Base-by-base conservation (phyloP, 805 yeast species). In the Candida boleticola region DNA sequence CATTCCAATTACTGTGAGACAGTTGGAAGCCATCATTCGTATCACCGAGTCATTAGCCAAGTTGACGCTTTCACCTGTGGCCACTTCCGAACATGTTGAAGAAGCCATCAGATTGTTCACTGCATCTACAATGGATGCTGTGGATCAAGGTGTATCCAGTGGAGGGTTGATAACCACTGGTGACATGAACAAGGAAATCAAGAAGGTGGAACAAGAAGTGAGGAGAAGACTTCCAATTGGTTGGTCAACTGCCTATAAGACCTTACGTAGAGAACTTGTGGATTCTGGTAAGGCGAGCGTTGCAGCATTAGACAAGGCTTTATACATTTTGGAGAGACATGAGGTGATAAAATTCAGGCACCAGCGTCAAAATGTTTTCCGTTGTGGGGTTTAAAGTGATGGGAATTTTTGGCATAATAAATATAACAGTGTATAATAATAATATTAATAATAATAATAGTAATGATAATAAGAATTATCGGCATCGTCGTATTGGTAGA, bases 121-220 rank as follows among this genome's bases (percentile, higher is more conserved):
- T 46, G 97, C 99, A 0, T 93, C 99, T 1, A 93, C 99, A 0
- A 89, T 93, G 95, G 90, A 90, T 58, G 99, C 99, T 0, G 92
- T 88, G 9, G 79, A 76, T 36, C 83, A 81, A 57, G 83, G 82
- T 29, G 77, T 77, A 34, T 77, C 64, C 14, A 62, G 63, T 25
- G 68, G 66, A 4, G 68, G 66, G 11, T 45, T 61, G 40, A 52
- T 74, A 32, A 68, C 77, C 4, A 79, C 80, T 46, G 79, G 81
- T 27, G 82, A 82, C 44, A 68, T 83, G 44, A 76, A 80, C 36
- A 76, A 77, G 29, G 93, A 90, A 56, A 89, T 92, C 36, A 76
- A 79, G 49, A 76, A 74, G 54, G 87, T 93, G 41, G 97, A 90
- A 58, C 81, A 77, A 37, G 96, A 89, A 60, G 75, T 93, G 52